Evolutionary conservation across 2,329 filamentous ascomycete species (phyloP).

Genomic region (Aspergillus felis): DNA sequence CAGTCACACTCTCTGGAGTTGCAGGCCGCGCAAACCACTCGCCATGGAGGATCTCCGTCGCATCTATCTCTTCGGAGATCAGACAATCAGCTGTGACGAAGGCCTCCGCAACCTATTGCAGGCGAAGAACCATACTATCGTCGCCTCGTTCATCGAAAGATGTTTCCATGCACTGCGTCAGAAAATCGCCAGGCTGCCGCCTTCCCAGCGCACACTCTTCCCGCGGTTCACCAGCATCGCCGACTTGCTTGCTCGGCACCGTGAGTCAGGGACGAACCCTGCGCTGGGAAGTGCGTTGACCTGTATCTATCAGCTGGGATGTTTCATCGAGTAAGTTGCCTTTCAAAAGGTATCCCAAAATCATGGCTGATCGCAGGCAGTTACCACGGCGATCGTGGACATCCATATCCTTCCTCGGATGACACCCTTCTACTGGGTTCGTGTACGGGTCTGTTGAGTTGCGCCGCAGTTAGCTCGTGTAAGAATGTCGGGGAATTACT

Average conservation of each 20-base stretch:
- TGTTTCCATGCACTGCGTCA: slow-evolving; percentile 39
- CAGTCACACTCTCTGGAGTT: slow-evolving; percentile 2
- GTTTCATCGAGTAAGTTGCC: slow-evolving; percentile 42
- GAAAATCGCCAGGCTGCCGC: slow-evolving; percentile 36
- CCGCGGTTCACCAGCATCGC: slow-evolving; percentile 39
- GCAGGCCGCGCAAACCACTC: slow-evolving; percentile 5
- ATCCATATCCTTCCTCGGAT: slow-evolving; percentile 36
- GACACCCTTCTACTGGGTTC: slow-evolving; percentile 39
- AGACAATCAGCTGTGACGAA: slow-evolving; percentile 41
- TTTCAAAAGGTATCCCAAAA: background rate
- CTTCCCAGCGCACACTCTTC: slow-evolving; percentile 32
- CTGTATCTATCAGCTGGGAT: slow-evolving; percentile 41
- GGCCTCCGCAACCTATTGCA: slow-evolving; percentile 40
- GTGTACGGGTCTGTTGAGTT: slow-evolving; percentile 42
- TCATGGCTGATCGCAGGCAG: slow-evolving; percentile 23
- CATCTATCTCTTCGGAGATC: slow-evolving; percentile 47
- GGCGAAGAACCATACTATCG: slow-evolving; percentile 39
- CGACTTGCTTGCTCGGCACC: slow-evolving; percentile 34
- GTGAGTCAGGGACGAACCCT: slow-evolving; percentile 31
- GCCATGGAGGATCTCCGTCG: slow-evolving; percentile 28
- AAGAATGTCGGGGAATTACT: slow-evolving; percentile 41
- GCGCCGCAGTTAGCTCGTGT: slow-evolving; percentile 38
- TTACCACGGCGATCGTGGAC: slow-evolving; percentile 40
- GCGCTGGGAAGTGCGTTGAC: slow-evolving; percentile 43
- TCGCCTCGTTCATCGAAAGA: slow-evolving; percentile 42